Evolutionary conservation across 2,329 filamentous ascomycete species (phyloP).

Genomic region (Daldinia sp.): DNA sequence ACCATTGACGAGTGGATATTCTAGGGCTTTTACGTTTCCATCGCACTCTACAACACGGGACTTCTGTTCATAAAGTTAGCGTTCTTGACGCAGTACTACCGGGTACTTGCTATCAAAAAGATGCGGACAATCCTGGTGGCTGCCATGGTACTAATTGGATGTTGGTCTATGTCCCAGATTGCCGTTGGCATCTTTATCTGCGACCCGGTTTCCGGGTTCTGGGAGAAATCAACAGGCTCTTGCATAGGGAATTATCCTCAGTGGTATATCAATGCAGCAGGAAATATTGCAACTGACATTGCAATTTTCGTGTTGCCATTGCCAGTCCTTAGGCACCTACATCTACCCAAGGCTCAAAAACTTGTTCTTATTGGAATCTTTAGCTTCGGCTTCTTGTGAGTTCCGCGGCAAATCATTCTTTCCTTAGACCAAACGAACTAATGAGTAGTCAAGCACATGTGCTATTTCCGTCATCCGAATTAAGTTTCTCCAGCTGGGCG

Average conservation of each 20-base stretch:
- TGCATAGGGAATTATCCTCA: constrained; percentile 54
- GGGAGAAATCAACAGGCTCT: constrained; percentile 48
- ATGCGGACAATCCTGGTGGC: constrained; percentile 51
- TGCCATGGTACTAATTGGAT: constrained; percentile 51
- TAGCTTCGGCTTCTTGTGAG: constrained; percentile 56
- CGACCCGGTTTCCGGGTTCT: constrained; percentile 53
- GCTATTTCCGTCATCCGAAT: constrained; percentile 56
- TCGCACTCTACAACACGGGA: constrained; percentile 55
- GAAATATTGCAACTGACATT: constrained; percentile 56
- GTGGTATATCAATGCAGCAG: constrained; percentile 53
- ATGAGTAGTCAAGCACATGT: constrained; percentile 48
- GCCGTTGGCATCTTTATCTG: constrained; percentile 54
- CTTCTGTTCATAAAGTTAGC: constrained; percentile 54
- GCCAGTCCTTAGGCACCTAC: constrained; percentile 51
- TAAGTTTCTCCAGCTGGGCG: constrained; percentile 52
- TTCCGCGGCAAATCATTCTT: constrained; percentile 7
- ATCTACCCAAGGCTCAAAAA: constrained; percentile 53
- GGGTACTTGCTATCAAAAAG: constrained; percentile 51
- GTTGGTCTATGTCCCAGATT: constrained; percentile 55
- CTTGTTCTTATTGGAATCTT: constrained; percentile 54
- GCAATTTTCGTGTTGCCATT: constrained; percentile 54
- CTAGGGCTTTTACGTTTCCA: constrained; percentile 55
- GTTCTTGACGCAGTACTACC: constrained; percentile 56
- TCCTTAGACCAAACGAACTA: constrained; percentile 1
- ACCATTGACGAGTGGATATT: constrained; percentile 12